Evolutionary conservation across 2,329 filamentous ascomycete genomes (phyloP).

Genomic region (Emydomyces testavorans): DNA sequence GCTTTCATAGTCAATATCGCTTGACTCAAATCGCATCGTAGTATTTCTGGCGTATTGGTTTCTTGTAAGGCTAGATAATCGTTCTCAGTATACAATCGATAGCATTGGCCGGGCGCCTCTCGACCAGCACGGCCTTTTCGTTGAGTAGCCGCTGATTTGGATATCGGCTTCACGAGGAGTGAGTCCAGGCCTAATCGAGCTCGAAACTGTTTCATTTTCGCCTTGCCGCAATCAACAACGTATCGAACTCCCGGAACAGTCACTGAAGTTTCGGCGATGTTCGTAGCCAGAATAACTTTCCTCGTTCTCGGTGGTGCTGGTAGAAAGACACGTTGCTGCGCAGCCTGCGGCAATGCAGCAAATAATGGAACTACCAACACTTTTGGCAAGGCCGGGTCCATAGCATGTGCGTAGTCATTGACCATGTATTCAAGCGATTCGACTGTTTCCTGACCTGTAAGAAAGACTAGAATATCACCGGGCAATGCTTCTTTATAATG

Average conservation of each 20-base stretch:
- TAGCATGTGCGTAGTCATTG: slow-evolving; percentile 61
- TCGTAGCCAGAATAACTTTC: slow-evolving; percentile 86
- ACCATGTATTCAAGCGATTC: slow-evolving; percentile 69
- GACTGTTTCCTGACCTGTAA: slow-evolving; percentile 88
- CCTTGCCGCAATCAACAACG: slow-evolving; percentile 86
- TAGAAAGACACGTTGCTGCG: slow-evolving; percentile 76
- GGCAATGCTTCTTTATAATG: slow-evolving; percentile 82
- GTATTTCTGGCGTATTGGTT: slow-evolving; percentile 73
- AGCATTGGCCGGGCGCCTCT: slow-evolving; percentile 84
- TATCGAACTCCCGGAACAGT: slow-evolving; percentile 87
- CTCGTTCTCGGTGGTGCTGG: slow-evolving; percentile 62
- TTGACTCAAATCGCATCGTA: slow-evolving; percentile 77
- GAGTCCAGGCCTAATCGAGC: slow-evolving; percentile 78
- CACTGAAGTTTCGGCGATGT: slow-evolving; percentile 97
- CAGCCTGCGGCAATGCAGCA: slow-evolving; percentile 74
- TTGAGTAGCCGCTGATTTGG: slow-evolving; percentile 85
- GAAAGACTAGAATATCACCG: slow-evolving; percentile 83
- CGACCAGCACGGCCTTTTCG: slow-evolving; percentile 82
- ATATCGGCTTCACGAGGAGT: slow-evolving; percentile 78
- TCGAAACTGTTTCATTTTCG: slow-evolving; percentile 86
- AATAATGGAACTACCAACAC: slow-evolving; percentile 68
- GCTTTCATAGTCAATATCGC: slow-evolving; percentile 90
- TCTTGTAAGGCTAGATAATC: slow-evolving; percentile 60
- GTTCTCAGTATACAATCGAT: slow-evolving; percentile 71
- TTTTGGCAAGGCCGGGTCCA: slow-evolving; percentile 61